Percentiles rank a stretch among this genome's conserved stretches.
These are phyloP conservation scores for Blastobotrys malaysiensis DNA, from an alignment of 1,139 yeast genomes.

Conservation along the genomic window DNA sequence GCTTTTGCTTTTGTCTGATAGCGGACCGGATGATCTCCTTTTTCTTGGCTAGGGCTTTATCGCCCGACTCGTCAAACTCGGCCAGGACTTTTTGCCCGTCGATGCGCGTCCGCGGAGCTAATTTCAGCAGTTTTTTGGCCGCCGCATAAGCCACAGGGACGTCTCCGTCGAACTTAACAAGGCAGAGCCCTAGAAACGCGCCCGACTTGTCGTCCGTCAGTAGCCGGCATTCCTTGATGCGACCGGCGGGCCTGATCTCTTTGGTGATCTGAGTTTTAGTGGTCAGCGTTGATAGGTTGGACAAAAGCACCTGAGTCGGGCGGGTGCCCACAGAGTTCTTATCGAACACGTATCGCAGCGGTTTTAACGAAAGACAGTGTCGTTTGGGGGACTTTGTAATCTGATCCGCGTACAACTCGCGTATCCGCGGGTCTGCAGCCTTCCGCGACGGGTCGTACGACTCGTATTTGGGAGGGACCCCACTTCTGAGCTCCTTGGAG, in stretches of 20 bases:
- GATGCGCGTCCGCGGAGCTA: background rate
- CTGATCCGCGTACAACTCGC: background rate
- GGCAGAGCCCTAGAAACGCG: conserved; percentile 72
- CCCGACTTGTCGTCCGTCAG: conserved; percentile 72
- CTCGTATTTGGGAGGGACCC: background rate
- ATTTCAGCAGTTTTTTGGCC: conserved; percentile 40
- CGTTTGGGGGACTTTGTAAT: background rate
- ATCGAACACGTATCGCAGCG: conserved; percentile 37
- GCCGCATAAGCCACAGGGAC: conserved; percentile 46
- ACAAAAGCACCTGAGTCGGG: conserved; percentile 59
- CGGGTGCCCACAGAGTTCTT: conserved; percentile 75
- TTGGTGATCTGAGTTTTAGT: conserved; percentile 43
- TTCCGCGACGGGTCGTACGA: background rate
- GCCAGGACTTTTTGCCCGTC: background rate
- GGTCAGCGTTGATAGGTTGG: conserved; percentile 53
- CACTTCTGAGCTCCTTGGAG: background rate
- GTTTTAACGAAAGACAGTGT: background rate
- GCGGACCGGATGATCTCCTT: conserved; percentile 11
- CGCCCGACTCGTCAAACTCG: conserved; percentile 34
- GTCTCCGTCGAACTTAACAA: conserved; percentile 56
- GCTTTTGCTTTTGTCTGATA: background rate
- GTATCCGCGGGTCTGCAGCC: background rate
- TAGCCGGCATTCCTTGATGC: conserved; percentile 50
- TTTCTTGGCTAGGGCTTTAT: conserved; percentile 20
- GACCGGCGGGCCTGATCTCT: conserved; percentile 62